These are phyloP conservation scores for Musa acuminata DNA, from an alignment of 176 grass and related monocot genomes.

Conservation along the genomic window DNA sequence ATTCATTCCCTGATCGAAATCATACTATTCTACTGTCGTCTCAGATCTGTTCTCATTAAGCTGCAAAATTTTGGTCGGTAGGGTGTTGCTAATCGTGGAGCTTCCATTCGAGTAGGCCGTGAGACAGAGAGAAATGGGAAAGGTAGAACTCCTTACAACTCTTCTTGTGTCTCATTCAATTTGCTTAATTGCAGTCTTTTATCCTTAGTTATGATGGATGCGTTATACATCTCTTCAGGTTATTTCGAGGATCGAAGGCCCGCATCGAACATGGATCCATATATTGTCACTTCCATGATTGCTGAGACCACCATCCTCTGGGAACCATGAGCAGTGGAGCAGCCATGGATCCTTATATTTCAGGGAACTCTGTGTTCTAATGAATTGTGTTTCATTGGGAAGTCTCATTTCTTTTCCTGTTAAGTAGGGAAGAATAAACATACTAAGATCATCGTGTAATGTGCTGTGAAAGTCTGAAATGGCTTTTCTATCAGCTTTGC, in stretches of 20 bases:
- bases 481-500: too few species aligned
- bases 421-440: neutral
- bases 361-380: neutral
- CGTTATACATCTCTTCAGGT: slow-evolving; percentile 10
- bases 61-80: slow-evolving; percentile 10
- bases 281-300: slow-evolving; percentile 80
- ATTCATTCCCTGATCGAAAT: neutral
- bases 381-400: neutral
- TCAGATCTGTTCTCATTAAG: neutral
- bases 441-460: too few species aligned
- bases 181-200: neutral
- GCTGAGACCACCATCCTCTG: slow-evolving; percentile 67
- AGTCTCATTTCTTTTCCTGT: neutral
- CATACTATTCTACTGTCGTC: neutral
- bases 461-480: too few species aligned
- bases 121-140: slow-evolving; percentile 89
- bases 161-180: neutral
- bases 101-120: slow-evolving; percentile 76
- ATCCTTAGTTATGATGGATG: neutral
- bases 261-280: slow-evolving; percentile 97
- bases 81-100: slow-evolving; percentile 89
- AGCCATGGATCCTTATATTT: neutral
- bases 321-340: neutral
- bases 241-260: slow-evolving; percentile 98
- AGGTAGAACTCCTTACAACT: slow-evolving; percentile 25